Percentiles rank a stretch among this genome's conserved stretches.
phyloP scores from a whole-genome alignment of 2,329 filamentous ascomycete genomes.

The Xylariaceae sp. region DNA sequence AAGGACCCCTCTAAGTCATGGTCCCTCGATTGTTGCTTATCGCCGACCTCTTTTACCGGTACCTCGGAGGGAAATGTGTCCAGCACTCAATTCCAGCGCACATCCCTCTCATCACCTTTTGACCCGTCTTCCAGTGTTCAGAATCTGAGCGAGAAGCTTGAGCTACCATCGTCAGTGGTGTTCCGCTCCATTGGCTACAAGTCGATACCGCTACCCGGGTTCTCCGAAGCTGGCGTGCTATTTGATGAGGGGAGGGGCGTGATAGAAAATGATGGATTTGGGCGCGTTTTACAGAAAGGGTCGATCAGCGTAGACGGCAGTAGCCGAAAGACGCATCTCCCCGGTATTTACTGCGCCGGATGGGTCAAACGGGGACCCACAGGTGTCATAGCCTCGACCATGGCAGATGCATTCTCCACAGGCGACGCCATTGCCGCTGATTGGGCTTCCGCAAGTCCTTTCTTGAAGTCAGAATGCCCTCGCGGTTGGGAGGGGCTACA shows the following conservation, averaged over 20 bases:
- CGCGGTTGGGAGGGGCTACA: conserved; percentile 75
- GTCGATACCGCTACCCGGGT: conserved; percentile 70
- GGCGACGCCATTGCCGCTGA: conserved; percentile 81
- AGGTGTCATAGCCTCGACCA: conserved; percentile 92
- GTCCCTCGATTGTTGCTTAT: conserved; percentile 82
- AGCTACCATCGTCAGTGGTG: conserved; percentile 64
- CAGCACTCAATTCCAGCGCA: conserved; percentile 65
- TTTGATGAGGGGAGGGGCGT: conserved; percentile 74
- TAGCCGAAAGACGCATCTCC: conserved; percentile 44
- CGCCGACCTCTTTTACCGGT: conserved; percentile 65
- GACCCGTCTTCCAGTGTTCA: conserved; percentile 47
- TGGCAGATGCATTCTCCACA: conserved; percentile 89
- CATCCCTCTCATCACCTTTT: conserved; percentile 51
- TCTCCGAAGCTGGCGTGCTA: conserved; percentile 67
- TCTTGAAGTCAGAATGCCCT: conserved; percentile 31
- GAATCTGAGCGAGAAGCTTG: conserved; percentile 45
- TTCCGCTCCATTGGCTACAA: conserved; percentile 97
- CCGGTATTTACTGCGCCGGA: conserved; percentile 85
- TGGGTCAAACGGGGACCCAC: conserved; percentile 96
- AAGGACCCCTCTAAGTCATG: conserved; percentile 61
- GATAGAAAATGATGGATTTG: conserved; percentile 76
- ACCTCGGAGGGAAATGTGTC: conserved; percentile 49
- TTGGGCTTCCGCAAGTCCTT: conserved; percentile 50
- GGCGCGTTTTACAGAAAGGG: conserved; percentile 56
- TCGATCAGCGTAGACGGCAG: conserved; percentile 27